Evolutionary conservation across 2,329 filamentous ascomycete species (phyloP), one percentile per base, ranked within the genome.

Genomic region (Graphilbum sp.): DNA sequence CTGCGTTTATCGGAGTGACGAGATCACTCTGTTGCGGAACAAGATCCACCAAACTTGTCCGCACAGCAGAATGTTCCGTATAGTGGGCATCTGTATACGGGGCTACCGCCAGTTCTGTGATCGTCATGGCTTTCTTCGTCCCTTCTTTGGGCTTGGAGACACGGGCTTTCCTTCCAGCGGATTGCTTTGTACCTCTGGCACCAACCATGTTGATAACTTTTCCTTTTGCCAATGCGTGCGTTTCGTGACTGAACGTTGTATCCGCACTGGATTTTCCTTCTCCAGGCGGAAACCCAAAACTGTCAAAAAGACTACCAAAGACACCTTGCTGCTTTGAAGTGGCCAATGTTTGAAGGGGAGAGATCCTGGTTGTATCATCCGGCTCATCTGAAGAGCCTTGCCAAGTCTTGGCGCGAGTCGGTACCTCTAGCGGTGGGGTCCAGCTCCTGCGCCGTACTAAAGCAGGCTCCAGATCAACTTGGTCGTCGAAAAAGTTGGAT

Each of bases 101-200:
- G 12, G 81, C 77, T 1, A 77, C 88, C 11, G 83, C 81, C 36
- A 82, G 59, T 31, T 75, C 81, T 0, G 85, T 93, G 40, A 93
- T 77, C 0, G 84, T 92, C 31, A 73, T 74, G 0, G 75, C 58
- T 53, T 79, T 87, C 56, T 81, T 85, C 54, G 72, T 75, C 4
- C 66, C 58, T 5, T 63, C 60, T 46, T 73, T 79, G 18, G 57
- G 52, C 50, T 70, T 72, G 1, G 49, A 5, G 21, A 24, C 21
- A 11, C 21, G 21, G 21, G 21, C 18, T 34, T 34, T 34, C 32
- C 18, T 33, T 20, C 17, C 16, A 5, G 10, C 20, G 34, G 11
- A 13, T 25, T 11, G 11, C 17, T 5, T 17, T 16, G 17, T 6
- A 24, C 15, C 10, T 18, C 18, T 3, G 34, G 9, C 32, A 16